These are phyloP conservation scores for Cercospora zeae-maydis DNA, from an alignment of 2,329 filamentous ascomycete genomes.

Conservation along the genomic window DNA sequence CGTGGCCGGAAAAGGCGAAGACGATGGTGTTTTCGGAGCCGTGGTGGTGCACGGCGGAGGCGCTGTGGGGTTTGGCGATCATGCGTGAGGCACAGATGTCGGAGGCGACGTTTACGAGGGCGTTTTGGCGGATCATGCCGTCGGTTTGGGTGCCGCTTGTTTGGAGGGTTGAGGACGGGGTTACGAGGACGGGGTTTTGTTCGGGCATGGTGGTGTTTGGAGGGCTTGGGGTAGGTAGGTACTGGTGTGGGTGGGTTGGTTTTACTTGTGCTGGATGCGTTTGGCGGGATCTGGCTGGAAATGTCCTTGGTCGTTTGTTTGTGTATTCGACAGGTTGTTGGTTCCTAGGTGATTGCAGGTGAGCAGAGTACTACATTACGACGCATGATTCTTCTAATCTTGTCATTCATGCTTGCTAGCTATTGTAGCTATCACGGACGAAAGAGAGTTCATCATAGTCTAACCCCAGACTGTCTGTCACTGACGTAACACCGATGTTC, in stretches of 20 bases:
- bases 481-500: slow-evolving; percentile 11
- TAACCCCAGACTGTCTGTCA: neutral
- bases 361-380: neutral
- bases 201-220: slow-evolving; percentile 14
- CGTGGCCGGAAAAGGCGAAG: slow-evolving; percentile 56
- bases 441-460: slow-evolving; percentile 12
- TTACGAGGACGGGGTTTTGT: slow-evolving; percentile 50
- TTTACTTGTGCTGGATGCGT: neutral
- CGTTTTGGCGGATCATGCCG: slow-evolving; percentile 45
- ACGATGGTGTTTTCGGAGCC: slow-evolving; percentile 67
- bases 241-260: neutral
- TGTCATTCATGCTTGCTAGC: neutral
- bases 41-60: slow-evolving; percentile 65
- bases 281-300: neutral
- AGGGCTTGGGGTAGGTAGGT: neutral
- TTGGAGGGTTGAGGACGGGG: slow-evolving; percentile 47
- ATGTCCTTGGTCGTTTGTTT: neutral
- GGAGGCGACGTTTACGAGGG: slow-evolving; percentile 62
- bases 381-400: neutral
- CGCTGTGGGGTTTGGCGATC: slow-evolving; percentile 60
- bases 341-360: neutral
- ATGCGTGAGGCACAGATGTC: slow-evolving; percentile 64
- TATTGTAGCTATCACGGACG: neutral
- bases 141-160: slow-evolving; percentile 47
- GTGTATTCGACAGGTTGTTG: neutral